Base-by-base conservation (phyloP, 225 moss, liverwort and hornwort species). In the Marchantia paleacea region DNA sequence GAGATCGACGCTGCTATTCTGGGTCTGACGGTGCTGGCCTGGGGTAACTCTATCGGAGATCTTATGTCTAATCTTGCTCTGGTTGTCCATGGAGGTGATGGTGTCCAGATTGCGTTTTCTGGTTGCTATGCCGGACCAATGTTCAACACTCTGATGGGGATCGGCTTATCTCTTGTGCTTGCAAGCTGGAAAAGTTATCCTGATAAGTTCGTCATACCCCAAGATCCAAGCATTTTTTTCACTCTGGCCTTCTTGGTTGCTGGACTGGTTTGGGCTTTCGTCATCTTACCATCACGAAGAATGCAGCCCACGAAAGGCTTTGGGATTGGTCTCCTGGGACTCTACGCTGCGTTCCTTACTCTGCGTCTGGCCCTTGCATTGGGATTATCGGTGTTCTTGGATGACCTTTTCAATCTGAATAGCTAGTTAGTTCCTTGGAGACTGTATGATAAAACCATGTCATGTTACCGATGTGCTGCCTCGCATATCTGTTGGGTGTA, bases 101-200 rank as follows among this genome's bases (percentile, higher is more conserved):
- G 91, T 24, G 91, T 90, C 73, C 99, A 99, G 82, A 94, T 95
- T 84, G 95, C 99, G 14, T 86, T 99, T 55, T 85, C 99, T 16
- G 99, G 99, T 57, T 99, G 99, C 76, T 99, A 94, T 73, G 99
- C 99, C 1, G 99, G 99, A 65, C 94, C 99, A 55, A 94, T 99
- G 92, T 99, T 99, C 88, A 99, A 94, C 69, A 95, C 99, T 69
- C 87, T 99, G 81, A 83, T 91, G 19, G 99, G 99, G 15, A 83
- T 99, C 60, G 99, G 99, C 10, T 80, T 95, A 26, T 95, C 95
- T 7, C 85, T 99, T 20, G 84, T 92, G 12, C 83, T 95, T 48
- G 89, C 90, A 48, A 91, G 91, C 55, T 95, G 99, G 99, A 94
- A 91, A 65, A 76, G 92, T 48, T 92, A 95, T 16, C 99, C 99